These are phyloP conservation scores for Haematococcus sp. DNA, from an alignment of 139 green algal species.

Conservation along the genomic window DNA sequence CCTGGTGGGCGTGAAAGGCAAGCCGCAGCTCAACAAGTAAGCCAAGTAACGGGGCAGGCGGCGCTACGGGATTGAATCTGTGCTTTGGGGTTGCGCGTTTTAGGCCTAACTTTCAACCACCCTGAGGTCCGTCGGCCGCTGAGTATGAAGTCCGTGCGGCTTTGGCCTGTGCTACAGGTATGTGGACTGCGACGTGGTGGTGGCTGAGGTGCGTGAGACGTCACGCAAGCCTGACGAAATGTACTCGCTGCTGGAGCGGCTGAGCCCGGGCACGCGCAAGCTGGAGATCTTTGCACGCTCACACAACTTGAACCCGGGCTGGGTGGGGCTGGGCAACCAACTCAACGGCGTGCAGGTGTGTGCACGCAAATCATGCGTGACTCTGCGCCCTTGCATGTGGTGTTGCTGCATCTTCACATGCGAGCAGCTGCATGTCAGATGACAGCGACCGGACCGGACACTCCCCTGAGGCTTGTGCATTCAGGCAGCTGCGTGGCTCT, in stretches of 20 bases:
- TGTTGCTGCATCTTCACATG: background rate
- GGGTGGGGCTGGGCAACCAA: slow-evolving; percentile 84
- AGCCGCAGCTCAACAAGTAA: slow-evolving; percentile 58
- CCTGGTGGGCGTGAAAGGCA: slow-evolving; percentile 84
- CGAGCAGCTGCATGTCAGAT: background rate
- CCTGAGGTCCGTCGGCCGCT: background rate
- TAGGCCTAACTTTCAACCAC: background rate
- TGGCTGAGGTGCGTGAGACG: slow-evolving; percentile 79
- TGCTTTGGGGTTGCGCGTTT: background rate
- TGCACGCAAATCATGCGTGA: too few species aligned
- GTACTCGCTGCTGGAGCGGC: slow-evolving; percentile 78
- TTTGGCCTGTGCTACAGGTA: slow-evolving; percentile 13
- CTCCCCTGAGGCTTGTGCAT: background rate
- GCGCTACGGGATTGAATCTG: too few species aligned
- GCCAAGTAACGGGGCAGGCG: background rate
- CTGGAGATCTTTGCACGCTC: slow-evolving; percentile 69
- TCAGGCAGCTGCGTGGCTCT: background rate
- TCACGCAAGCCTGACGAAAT: slow-evolving; percentile 86
- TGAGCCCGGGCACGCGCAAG: slow-evolving; percentile 73
- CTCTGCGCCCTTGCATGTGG: background rate
- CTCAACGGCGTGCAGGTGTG: slow-evolving; percentile 35
- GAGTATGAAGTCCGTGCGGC: background rate
- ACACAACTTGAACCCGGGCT: slow-evolving; percentile 78
- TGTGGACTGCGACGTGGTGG: slow-evolving; percentile 77
- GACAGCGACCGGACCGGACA: background rate